Base-by-base conservation (phyloP, 306 rosid genomes). In the Pyrus betulifolia region DNA sequence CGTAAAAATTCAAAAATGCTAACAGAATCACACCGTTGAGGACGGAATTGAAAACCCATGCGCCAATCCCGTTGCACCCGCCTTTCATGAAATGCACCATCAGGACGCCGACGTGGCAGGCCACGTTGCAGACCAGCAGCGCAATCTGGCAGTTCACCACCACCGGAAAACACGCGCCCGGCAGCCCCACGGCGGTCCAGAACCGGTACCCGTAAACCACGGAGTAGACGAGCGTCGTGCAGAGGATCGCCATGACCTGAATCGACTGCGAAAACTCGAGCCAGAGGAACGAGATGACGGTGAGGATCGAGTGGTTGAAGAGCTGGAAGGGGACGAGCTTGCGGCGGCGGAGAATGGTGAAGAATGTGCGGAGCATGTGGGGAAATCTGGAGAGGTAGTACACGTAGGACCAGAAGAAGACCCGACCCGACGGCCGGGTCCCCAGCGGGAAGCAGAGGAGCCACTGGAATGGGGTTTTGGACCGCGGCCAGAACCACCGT, bases 321-420 rank as follows among this genome's bases (percentile, higher is more conserved):
- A 94, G 88, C 68, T 92, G 95, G 61, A 85, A 91, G 27, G 78
- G 80, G 21, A 84, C 70, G 0, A 91, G 46, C 28, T 44, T 83
- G 11, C 97, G 95, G 8, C 85, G 90, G 0, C 82, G 87, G n/a
- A 90, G 64, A 23, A 92, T 71, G 14, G 85, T 80, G 79, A 90
- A 80, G 21, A 89, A 68, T 0, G 97, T 86, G 0, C 96, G 81
- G 28, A 82, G 4, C 98, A 94, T 94, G 75, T 94, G 97, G 58
- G 90, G 59, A 83, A 86, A 94, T 5, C 96, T 85, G 40, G 98
- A 87, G 52, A 92, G 45, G 80, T 94, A 94, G 61, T 82, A 90
- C 1, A 84, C 21, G 82, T 94, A 94, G 3, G 97, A 94, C 98
- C 98, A 94, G 88, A 91, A 94, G 84, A 94, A 94, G n/a, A 94